phyloP scores from a whole-genome alignment of 192 early-diverging fungal species.

The Jimgerdemannia flammicorona region DNA sequence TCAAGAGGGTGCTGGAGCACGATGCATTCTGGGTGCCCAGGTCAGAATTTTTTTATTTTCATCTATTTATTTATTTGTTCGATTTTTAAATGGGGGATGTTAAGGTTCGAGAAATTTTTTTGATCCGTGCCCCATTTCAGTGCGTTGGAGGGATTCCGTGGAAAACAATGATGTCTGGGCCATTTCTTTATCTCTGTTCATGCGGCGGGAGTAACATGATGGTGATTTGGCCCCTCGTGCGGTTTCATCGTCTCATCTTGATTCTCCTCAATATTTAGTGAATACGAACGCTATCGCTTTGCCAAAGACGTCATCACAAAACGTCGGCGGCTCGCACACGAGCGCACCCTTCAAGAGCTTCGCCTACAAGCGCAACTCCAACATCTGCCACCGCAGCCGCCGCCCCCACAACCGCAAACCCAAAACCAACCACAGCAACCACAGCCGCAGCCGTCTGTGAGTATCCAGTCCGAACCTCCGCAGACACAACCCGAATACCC shows the following conservation, averaged over 20 bases:
- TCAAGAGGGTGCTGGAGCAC: slow-evolving; percentile 38
- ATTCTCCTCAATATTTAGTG: slow-evolving; percentile 11
- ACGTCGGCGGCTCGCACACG: slow-evolving; percentile 11
- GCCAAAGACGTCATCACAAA: slow-evolving; percentile 27
- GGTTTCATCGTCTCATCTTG: background rate
- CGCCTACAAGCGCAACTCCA: slow-evolving; percentile 2
- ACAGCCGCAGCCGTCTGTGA: background rate
- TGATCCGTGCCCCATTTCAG: no score
- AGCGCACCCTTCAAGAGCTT: background rate
- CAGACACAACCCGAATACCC: background rate
- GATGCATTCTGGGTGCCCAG: slow-evolving; percentile 58
- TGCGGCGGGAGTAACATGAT: no score
- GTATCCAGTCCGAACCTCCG: background rate
- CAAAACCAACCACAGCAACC: slow-evolving; percentile 3
- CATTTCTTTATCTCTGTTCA: no score
- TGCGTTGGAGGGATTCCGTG: background rate
- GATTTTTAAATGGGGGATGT: no score
- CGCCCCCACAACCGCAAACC: background rate
- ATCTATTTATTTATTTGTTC: no score
- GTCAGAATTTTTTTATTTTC: background rate
- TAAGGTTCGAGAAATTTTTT: no score
- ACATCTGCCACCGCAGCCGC: slow-evolving; percentile 6
- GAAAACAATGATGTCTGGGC: background rate
- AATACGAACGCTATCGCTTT: slow-evolving; percentile 52
- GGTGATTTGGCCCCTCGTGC: no score